Evolutionary conservation across 2,329 filamentous ascomycete genomes (phyloP).

Genomic region (Epichloe sibirici): DNA sequence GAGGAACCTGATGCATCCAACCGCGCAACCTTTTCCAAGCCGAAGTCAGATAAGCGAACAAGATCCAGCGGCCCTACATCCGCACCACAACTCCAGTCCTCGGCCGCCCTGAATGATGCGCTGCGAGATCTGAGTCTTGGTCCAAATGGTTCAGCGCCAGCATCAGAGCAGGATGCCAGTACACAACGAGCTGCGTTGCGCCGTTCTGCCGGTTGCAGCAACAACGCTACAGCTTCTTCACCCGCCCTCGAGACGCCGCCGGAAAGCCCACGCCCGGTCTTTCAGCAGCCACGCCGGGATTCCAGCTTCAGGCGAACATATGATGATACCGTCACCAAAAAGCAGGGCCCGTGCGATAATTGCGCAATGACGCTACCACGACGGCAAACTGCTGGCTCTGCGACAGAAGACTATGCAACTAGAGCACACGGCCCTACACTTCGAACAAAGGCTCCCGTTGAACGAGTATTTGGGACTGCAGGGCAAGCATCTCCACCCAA

Average conservation of each 20-base stretch:
- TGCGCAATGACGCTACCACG: conserved; percentile 52
- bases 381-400: conserved; percentile 17
- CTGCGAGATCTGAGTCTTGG: conserved; percentile 35
- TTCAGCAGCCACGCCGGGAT: conserved; percentile 34
- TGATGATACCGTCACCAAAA: conserved; percentile 51
- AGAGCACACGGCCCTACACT: conserved; percentile 42
- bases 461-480: conserved; percentile 39
- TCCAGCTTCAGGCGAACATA: conserved; percentile 51
- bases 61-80: conserved; percentile 27
- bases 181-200: conserved; percentile 29
- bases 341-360: conserved; percentile 54
- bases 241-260: conserved; percentile 45
- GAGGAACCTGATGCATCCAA: conserved; percentile 22
- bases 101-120: conserved; percentile 32
- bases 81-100: conserved; percentile 20
- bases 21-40: conserved; percentile 4
- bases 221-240: conserved; percentile 18
- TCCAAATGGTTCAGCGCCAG: conserved; percentile 30
- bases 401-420: conserved; percentile 17
- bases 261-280: conserved; percentile 38
- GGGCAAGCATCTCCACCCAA: conserved; percentile 38
- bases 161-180: conserved; percentile 32
- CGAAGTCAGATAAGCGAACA: conserved; percentile 22
- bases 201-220: conserved; percentile 20
- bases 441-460: conserved; percentile 47